These are phyloP conservation scores for Sanghuangporus weigelae DNA, from an alignment of 1,284 basidiomycete genomes.

Conservation along the genomic window DNA sequence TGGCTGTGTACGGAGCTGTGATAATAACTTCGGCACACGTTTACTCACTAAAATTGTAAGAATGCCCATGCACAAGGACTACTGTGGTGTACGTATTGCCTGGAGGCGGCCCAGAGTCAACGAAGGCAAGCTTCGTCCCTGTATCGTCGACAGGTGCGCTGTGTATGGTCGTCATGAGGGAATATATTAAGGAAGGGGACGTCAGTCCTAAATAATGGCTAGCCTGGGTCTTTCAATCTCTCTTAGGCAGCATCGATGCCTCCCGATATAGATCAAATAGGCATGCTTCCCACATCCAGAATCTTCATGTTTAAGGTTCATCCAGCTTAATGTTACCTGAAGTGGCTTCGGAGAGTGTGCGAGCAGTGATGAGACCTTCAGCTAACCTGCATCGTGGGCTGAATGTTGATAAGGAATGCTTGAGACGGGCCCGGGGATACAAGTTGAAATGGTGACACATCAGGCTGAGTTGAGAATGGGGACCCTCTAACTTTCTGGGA, in stretches of 20 bases:
- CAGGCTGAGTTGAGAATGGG: background rate
- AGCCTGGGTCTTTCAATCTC: background rate
- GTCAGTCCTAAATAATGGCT: background rate
- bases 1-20: background rate
- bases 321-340: background rate
- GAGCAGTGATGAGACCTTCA: background rate
- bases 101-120: conserved; percentile 11
- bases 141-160: conserved; percentile 3
- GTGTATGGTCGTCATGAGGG: conserved; percentile 8
- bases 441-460: background rate
- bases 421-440: background rate
- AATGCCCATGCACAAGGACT: conserved; percentile 10
- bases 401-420: background rate
- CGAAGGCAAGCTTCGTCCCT: conserved; percentile 8
- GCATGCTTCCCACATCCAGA: background rate
- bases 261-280: background rate
- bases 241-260: background rate
- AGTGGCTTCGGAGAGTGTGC: background rate
- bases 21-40: background rate
- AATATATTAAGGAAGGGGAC: background rate
- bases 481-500: background rate
- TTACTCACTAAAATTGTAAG: conserved; percentile 5
- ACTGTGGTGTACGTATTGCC: conserved; percentile 3
- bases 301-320: background rate
- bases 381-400: background rate